Base-by-base conservation (phyloP, 495 filamentous ascomycete genomes). In the Aspergillus kassunensis region DNA sequence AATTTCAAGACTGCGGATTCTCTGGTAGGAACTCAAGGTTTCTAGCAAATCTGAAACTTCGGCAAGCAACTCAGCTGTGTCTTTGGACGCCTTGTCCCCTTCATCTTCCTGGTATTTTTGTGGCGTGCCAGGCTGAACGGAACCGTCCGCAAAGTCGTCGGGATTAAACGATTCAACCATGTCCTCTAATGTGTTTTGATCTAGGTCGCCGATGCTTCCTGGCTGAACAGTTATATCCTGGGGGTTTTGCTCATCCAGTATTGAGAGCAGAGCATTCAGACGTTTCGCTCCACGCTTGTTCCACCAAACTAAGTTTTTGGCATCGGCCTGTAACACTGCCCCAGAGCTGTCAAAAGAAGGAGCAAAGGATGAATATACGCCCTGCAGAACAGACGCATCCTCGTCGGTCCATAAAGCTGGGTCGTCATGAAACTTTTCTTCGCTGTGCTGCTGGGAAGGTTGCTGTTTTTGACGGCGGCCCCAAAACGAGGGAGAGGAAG, bases 311-410 rank as follows among this genome's bases (percentile, higher is more conserved):
- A 81, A 72, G 49, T 86, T 82, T 48, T 89, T 84, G 21, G 80
- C 72, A 53, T 87, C 84, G 11, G 77, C 79, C 30, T 91, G 81
- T 8, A 91, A 69, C 48, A 95, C 75, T 2, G 91, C 82, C 4
- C 76, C 80, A 4, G 87, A 80, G 62, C 93, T 88, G 60, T 97
- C 91, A 50, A 82, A 83, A 44, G 79, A 83, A 5, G 91, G 91
- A 10, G 90, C 90, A 70, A 96, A 96, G 52, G 86, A 88, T 0
- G 90, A 95, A 64, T 91, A 96, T 6, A 85, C 89, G 43, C 88
- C 84, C 35, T 89, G 80, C 55, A 95, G 88, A 21, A 91, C 70
- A 4, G 88, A 80, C 24, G 68, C 43, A 36, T 73, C 68, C 30
- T 71, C 66, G 13, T 67, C 67, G 25, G 57, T 56, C 64, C 63